Evolutionary conservation across 1,284 basidiomycete species (phyloP).

Genomic region (Ceratorhiza oryzae-sativae): DNA sequence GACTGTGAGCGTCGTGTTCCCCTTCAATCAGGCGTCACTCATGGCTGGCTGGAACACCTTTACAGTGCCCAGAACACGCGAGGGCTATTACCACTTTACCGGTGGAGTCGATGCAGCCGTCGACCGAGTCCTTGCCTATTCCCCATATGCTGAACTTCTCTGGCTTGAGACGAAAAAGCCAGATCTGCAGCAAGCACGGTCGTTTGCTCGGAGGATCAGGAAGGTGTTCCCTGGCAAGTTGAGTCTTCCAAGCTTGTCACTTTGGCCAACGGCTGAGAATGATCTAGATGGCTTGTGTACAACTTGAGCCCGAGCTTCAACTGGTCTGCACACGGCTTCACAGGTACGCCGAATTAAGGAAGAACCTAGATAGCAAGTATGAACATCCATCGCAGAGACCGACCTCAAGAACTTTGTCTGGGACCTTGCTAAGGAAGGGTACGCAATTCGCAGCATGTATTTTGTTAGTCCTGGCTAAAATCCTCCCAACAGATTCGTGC

Average conservation of each 20-base stretch:
- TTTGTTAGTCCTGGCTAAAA: background rate
- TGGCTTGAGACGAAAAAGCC: conserved; percentile 93
- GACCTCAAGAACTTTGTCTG: conserved; percentile 87
- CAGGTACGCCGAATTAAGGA: conserved; percentile 54
- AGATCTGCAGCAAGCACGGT: conserved; percentile 78
- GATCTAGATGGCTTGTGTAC: conserved; percentile 77
- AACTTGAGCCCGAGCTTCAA: conserved; percentile 95
- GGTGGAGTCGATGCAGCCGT: conserved; percentile 87
- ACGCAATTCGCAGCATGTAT: conserved; percentile 44
- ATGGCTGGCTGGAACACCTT: background rate
- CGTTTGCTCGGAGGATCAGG: conserved; percentile 80
- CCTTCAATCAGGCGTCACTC: background rate
- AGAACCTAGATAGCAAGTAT: background rate
- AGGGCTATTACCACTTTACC: conserved; percentile 91
- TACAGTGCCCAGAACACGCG: conserved; percentile 82
- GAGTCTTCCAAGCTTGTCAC: background rate
- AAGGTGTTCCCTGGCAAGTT: conserved; percentile 74
- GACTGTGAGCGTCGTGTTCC: conserved; percentile 65
- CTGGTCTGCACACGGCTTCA: conserved; percentile 85
- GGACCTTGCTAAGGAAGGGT: conserved; percentile 92
- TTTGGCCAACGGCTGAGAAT: background rate
- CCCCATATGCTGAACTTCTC: conserved; percentile 82
- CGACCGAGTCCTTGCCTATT: conserved; percentile 79
- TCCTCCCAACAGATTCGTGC: conserved; percentile 65
- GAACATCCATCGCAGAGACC: conserved; percentile 52